These are phyloP conservation scores for Penicillium sp. DNA, from an alignment of 2,329 filamentous ascomycete genomes.

Conservation along the genomic window DNA sequence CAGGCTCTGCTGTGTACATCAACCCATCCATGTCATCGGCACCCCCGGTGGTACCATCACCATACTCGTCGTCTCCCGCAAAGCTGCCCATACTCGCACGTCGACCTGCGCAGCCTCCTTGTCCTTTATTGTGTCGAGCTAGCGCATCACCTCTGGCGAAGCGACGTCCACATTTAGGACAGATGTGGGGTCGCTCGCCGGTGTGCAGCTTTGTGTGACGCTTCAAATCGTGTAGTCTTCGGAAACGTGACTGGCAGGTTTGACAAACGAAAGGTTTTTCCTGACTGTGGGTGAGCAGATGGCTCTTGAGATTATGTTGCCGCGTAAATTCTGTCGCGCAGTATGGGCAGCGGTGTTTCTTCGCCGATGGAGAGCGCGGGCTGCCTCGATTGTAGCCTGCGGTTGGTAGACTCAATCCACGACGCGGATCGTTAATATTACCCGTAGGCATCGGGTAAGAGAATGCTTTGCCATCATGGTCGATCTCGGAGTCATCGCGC, in stretches of 20 bases:
- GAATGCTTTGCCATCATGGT: constrained; percentile 53
- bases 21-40: constrained; percentile 63
- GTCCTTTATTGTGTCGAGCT: constrained; percentile 91
- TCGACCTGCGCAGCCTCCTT: constrained; percentile 89
- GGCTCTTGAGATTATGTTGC: constrained; percentile 96
- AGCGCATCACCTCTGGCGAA: constrained; percentile 95
- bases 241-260: constrained; percentile 89
- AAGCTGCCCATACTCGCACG: constrained; percentile 82
- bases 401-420: constrained; percentile 59
- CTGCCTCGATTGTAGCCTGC: constrained; percentile 55
- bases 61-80: constrained; percentile 71
- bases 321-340: constrained; percentile 96
- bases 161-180: constrained; percentile 87
- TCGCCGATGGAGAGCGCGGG: constrained; percentile 70
- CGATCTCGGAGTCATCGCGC: constrained; percentile 37
- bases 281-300: constrained; percentile 94
- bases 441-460: constrained; percentile 62
- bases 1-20: constrained; percentile 53
- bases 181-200: constrained; percentile 91
- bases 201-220: constrained; percentile 95
- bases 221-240: constrained; percentile 90
- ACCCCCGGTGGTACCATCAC: constrained; percentile 40
- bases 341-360: constrained; percentile 95
- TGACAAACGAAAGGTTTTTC: constrained; percentile 96
- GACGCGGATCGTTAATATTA: constrained; percentile 50